Conservation (phyloP, 805 yeast genomes). For the Blastobotrys peoriensis region DNA sequence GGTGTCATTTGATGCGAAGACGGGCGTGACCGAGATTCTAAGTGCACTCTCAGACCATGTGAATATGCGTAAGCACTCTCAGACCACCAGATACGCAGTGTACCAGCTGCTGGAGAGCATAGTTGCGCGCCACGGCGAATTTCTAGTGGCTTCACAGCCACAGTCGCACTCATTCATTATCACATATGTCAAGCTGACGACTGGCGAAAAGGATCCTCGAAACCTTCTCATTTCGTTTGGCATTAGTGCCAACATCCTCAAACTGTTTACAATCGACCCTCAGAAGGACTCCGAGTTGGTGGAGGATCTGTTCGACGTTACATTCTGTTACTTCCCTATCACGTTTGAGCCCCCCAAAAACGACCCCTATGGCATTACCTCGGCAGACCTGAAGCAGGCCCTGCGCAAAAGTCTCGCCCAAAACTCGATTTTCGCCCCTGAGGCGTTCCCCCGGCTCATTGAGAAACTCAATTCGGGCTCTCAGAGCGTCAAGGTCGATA, state of each 20-base stretch:
- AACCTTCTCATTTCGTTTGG: constrained; percentile 69
- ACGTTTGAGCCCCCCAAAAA: constrained; percentile 87
- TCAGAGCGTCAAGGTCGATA: constrained; percentile 51
- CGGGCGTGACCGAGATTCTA: constrained; percentile 32
- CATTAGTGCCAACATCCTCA: constrained; percentile 44
- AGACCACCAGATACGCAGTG: constrained; percentile 44
- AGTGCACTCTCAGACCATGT: constrained; percentile 26
- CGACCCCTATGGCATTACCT: constrained; percentile 79
- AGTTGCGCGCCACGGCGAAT: constrained; percentile 4
- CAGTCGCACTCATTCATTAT: constrained; percentile 42
- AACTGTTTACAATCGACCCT: constrained; percentile 27
- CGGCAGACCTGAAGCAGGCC: constrained; percentile 58
- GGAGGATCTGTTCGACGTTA: constrained; percentile 75
- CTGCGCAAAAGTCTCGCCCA: constrained; percentile 60
- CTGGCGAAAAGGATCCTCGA: constrained; percentile 92
- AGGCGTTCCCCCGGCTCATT: constrained; percentile 67
- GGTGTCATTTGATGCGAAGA: constrained; percentile 38
- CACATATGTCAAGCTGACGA: constrained; percentile 60
- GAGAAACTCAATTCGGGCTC: constrained; percentile 32
- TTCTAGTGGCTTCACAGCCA: background rate
- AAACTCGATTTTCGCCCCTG: constrained; percentile 57
- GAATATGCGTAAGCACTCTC: constrained; percentile 29
- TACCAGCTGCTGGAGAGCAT: constrained; percentile 41
- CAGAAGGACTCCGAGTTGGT: constrained; percentile 36
- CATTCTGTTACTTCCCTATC: constrained; percentile 95